Evolutionary conservation across 768 basidiomycete species (phyloP).

Genomic region (Glaciozyma antarctica): DNA sequence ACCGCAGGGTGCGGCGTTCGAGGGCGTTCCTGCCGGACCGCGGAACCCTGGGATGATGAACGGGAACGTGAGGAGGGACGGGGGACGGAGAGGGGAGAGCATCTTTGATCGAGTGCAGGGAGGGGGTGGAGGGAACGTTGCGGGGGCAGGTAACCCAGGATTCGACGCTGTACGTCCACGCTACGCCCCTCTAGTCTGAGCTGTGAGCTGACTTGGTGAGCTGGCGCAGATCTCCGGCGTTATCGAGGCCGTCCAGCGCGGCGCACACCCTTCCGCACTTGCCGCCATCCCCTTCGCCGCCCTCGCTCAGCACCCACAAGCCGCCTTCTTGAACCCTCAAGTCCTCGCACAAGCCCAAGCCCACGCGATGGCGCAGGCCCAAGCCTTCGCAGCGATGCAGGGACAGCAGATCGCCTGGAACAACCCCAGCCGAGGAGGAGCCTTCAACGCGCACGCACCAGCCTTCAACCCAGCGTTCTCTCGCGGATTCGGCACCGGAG

Average conservation of each 20-base stretch:
- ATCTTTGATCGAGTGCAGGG: slow-evolving; percentile 25
- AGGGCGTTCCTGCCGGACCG: slow-evolving; percentile 9
- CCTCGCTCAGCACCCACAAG: slow-evolving; percentile 10
- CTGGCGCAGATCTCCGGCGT: slow-evolving; percentile 22
- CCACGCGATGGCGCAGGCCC: slow-evolving; percentile 24
- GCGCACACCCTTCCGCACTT: slow-evolving; percentile 24
- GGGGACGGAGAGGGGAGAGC: background rate
- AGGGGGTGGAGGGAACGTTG: slow-evolving; percentile 11
- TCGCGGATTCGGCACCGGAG: background rate
- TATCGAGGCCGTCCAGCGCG: slow-evolving; percentile 20
- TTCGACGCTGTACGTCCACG: slow-evolving; percentile 20
- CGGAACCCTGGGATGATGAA: slow-evolving; percentile 2
- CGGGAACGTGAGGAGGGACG: background rate
- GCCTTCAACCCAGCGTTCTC: slow-evolving; percentile 16
- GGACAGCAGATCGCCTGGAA: background rate
- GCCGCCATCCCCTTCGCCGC: slow-evolving; percentile 24
- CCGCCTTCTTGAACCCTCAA: slow-evolving; percentile 13
- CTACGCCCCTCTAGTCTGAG: fast-evolving
- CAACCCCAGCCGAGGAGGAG: background rate
- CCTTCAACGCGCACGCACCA: background rate
- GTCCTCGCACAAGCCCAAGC: slow-evolving; percentile 29
- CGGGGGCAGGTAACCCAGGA: slow-evolving; percentile 19
- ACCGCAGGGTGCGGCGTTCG: slow-evolving; percentile 9
- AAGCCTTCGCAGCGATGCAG: slow-evolving; percentile 28
- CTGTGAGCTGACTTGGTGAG: background rate